Base-by-base conservation (phyloP, 192 early-diverging fungal species). In the Entomortierella beljakovae region DNA sequence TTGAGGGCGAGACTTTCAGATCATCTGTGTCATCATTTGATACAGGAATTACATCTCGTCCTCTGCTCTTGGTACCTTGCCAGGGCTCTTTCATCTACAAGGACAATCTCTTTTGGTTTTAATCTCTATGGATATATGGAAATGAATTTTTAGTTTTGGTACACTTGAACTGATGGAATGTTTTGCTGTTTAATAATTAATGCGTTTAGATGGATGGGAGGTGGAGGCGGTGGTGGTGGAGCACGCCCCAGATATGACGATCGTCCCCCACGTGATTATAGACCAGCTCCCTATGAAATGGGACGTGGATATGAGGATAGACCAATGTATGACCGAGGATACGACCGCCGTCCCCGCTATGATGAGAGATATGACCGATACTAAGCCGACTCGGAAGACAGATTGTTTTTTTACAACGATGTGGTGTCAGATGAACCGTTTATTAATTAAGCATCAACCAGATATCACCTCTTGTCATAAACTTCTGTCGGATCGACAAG, bases 341-440 rank as follows among this genome's bases (percentile, higher is more conserved):
- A 79, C 49, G 75, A 79, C 5, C 75, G 75, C 42, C 75, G 75
- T 33, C 61, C 75, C 26, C 75, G 75, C 29, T 79, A 79, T 33
- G 75, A 79, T 11, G 75, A 79, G 56, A 69, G 75, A 79, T 79
- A 79, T 28, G 67, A 70, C 57, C 75, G 75, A n/a, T 79, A 79
- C 62, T 79, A 79, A 61, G n/a, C 1, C 31, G 35, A 43, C 31
- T 3, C 13, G 1, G 28, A 22, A 23, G 59, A 54, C 67, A 7
- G 38, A 28, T 16, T 25, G 57, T 42, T 20, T 40, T 6, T 57
- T 42, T 28, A 29, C 68, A 54, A 32, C 32, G 42, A 52, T 53
- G n/a, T 57, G 29, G 2, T 28, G 34, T 68, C 28, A 6, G 43
- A 26, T 37, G 55, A 18, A 6, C 18, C 51, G 28, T 26, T 3